Conservation (phyloP, 176 grass and related monocot genomes). For the Carex pumila region DNA sequence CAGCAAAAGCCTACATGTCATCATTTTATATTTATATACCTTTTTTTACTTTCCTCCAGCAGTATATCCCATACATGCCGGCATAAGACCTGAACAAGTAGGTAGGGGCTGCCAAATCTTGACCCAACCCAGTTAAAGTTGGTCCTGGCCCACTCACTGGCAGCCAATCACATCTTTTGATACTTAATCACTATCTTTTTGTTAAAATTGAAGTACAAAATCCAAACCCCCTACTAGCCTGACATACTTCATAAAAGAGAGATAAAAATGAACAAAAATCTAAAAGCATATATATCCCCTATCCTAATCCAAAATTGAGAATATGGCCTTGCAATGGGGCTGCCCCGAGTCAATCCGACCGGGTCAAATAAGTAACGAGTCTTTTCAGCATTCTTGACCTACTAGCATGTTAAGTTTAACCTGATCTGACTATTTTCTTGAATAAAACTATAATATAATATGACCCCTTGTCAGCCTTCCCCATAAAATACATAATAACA, state of each 20-base stretch:
- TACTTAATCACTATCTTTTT: neutral
- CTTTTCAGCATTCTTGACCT: neutral
- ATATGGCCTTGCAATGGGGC: neutral
- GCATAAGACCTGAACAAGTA: neutral
- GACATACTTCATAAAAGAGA: neutral
- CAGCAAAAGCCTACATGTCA: conserved; percentile 73
- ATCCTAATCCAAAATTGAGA: neutral
- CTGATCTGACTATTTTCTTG: neutral
- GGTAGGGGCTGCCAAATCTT: neutral
- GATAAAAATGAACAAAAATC: neutral
- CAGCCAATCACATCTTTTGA: neutral
- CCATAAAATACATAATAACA: neutral
- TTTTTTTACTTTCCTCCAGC: conserved; percentile 7
- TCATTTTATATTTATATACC: conserved; percentile 4
- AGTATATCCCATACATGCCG: neutral
- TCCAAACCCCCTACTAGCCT: neutral
- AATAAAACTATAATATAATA: neutral
- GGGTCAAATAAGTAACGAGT: neutral
- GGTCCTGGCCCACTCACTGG: neutral
- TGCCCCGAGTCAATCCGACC: neutral
- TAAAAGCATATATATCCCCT: neutral
- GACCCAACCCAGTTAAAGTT: neutral
- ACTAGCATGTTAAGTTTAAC: neutral
- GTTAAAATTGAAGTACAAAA: neutral
- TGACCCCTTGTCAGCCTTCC: neutral